These are phyloP conservation scores for Leptoxyphium fumago DNA, from an alignment of 2,329 filamentous ascomycete species.

Conservation along the genomic window DNA sequence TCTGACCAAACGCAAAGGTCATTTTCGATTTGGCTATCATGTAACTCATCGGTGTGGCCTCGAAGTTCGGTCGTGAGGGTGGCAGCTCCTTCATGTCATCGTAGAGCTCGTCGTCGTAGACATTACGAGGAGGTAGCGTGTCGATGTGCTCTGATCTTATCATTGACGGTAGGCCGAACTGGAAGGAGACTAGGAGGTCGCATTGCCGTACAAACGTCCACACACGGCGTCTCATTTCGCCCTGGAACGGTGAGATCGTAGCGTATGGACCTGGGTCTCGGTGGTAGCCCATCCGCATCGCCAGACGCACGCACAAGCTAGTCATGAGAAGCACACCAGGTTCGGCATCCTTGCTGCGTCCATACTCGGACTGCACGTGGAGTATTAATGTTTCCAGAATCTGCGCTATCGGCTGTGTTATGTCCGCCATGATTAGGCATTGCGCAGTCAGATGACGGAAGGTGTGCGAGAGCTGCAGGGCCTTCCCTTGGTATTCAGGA, in stretches of 20 bases:
- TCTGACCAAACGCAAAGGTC: slow-evolving; percentile 53
- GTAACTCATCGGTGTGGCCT: slow-evolving; percentile 64
- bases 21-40: slow-evolving; percentile 62
- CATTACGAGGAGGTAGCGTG: slow-evolving; percentile 58
- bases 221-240: slow-evolving; percentile 50
- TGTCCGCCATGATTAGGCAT: slow-evolving; percentile 61
- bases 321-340: slow-evolving; percentile 47
- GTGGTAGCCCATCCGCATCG: slow-evolving; percentile 65
- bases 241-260: slow-evolving; percentile 57
- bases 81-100: slow-evolving; percentile 54
- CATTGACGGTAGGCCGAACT: slow-evolving; percentile 47
- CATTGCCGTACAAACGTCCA: slow-evolving; percentile 58
- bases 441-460: slow-evolving; percentile 64
- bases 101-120: slow-evolving; percentile 68
- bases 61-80: slow-evolving; percentile 48
- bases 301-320: slow-evolving; percentile 45
- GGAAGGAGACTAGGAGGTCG: slow-evolving; percentile 65
- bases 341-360: slow-evolving; percentile 59
- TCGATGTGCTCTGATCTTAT: slow-evolving; percentile 63
- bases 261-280: slow-evolving; percentile 63
- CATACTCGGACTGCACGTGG: slow-evolving; percentile 63
- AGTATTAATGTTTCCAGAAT: slow-evolving; percentile 67
- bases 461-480: slow-evolving; percentile 32
- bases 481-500: slow-evolving; percentile 57
- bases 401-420: slow-evolving; percentile 58